A percentile compares a stretch with the other conserved stretches of the same genome.
Evolutionary conservation across 106 monocot species (phyloP).

Genomic region (Dioscorea zingiberensis): DNA sequence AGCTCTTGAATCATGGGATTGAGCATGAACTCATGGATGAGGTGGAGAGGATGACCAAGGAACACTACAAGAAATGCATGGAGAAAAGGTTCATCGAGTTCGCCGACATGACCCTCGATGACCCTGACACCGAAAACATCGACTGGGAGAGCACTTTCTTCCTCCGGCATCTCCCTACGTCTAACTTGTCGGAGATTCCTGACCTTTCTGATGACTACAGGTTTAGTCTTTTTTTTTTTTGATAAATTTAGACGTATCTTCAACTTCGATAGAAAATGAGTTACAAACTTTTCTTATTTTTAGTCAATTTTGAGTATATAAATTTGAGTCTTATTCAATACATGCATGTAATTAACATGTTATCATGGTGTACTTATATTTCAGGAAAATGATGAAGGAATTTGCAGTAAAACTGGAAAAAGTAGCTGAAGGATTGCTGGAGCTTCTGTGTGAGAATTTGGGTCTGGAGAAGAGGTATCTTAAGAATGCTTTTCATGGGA

Average conservation of each 20-base stretch:
- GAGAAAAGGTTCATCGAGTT: conserved; percentile 58
- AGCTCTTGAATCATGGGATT: conserved; percentile 81
- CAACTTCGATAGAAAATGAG: no score
- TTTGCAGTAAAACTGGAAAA: conserved; percentile 44
- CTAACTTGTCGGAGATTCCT: conserved; percentile 44
- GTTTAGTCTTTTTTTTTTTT: no score
- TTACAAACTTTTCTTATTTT: no score
- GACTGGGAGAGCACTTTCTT: conserved; percentile 96
- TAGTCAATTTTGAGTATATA: no score
- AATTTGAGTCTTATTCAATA: no score
- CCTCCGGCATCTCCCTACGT: conserved; percentile 54
- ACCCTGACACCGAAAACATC: conserved; percentile 25
- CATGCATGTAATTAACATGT: no score
- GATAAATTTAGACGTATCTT: no score
- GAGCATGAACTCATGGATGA: conserved; percentile 49
- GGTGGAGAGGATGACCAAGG: conserved; percentile 57
- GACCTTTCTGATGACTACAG: conserved; percentile 30
- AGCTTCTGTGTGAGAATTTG: conserved; percentile 70
- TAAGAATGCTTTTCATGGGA: conserved; percentile 58
- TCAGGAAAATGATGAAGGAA: conserved; percentile 50
- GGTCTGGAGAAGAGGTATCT: conserved; percentile 72
- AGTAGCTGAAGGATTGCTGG: conserved; percentile 56
- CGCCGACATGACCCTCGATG: conserved; percentile 25
- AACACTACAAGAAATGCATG: conserved; percentile 42
- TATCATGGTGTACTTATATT: no score